Conservation (phyloP, 192 early-diverging fungal species). For the Powellomyces hirtus region DNA sequence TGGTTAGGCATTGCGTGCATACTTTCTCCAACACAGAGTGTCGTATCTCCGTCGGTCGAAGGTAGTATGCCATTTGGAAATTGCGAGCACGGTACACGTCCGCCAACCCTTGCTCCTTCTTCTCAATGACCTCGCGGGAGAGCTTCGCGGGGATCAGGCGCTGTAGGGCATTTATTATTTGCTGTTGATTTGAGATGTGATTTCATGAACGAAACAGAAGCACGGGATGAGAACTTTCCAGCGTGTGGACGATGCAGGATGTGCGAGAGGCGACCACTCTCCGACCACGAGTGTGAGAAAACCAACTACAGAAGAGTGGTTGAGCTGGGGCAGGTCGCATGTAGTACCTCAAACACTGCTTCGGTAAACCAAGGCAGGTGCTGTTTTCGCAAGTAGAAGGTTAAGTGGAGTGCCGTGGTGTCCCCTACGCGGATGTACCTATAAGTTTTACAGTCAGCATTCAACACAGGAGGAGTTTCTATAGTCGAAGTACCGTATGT, state of each 20-base stretch:
- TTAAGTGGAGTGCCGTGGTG: not conserved
- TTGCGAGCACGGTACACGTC: conserved; percentile 1
- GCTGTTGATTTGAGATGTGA: not conserved
- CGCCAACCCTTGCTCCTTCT: conserved; percentile 3
- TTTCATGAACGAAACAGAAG: not conserved
- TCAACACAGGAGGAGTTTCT: too few species aligned
- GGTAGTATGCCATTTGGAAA: conserved; percentile 7
- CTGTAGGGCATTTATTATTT: not conserved
- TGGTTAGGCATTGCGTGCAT: not conserved
- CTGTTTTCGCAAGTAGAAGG: not conserved
- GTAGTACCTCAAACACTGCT: not conserved
- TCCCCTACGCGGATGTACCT: not conserved
- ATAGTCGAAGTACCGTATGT: too few species aligned
- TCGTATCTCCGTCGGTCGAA: not conserved
- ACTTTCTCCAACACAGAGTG: conserved; percentile 2
- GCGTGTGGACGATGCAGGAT: too few species aligned
- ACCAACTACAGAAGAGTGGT: too few species aligned
- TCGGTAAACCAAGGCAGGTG: not conserved
- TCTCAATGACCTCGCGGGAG: not conserved
- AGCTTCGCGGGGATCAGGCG: conserved; percentile 2
- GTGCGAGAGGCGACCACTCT: too few species aligned
- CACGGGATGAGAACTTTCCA: not conserved
- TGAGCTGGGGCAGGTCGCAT: too few species aligned
- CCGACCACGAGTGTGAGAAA: not conserved
- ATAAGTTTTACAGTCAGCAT: too few species aligned